Evolutionary conservation across 2,329 filamentous ascomycete genomes (phyloP).

Genomic region (Elsinoe perseae): DNA sequence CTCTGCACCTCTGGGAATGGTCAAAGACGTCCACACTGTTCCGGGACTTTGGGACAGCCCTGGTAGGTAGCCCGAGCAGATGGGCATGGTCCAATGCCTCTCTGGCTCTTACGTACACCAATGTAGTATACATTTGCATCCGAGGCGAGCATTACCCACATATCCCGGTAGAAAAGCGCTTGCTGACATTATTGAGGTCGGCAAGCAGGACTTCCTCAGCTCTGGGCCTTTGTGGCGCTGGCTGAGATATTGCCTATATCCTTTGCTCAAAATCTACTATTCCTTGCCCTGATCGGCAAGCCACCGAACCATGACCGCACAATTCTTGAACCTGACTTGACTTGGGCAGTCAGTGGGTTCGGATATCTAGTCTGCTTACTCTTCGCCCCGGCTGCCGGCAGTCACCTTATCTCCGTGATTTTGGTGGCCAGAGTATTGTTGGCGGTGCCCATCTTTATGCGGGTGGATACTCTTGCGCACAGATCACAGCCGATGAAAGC

Average conservation of each 20-base stretch:
- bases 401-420: constrained; percentile 22
- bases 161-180: neutral
- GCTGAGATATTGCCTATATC: constrained; percentile 31
- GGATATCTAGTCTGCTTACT: constrained; percentile 20
- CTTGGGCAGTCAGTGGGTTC: constrained; percentile 14
- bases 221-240: constrained; percentile 30
- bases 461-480: neutral
- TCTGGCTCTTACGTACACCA: constrained; percentile 23
- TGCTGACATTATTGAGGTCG: constrained; percentile 20
- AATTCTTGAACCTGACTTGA: neutral
- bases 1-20: constrained; percentile 25
- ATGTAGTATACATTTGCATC: constrained; percentile 26
- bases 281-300: constrained; percentile 24
- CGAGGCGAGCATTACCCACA: constrained; percentile 21
- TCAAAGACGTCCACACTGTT: constrained; percentile 28
- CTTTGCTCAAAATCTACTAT: constrained; percentile 30
- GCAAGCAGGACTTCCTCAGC: constrained; percentile 22
- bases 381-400: constrained; percentile 16
- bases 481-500: neutral
- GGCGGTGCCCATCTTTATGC: constrained; percentile 21
- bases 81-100: constrained; percentile 25
- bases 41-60: constrained; percentile 28
- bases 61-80: constrained; percentile 22
- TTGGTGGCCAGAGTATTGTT: constrained; percentile 23
- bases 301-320: constrained; percentile 10